Percentiles rank a stretch among this genome's conserved stretches.
phyloP scores from a whole-genome alignment of 805 yeast species.

The Candida golubevii region DNA sequence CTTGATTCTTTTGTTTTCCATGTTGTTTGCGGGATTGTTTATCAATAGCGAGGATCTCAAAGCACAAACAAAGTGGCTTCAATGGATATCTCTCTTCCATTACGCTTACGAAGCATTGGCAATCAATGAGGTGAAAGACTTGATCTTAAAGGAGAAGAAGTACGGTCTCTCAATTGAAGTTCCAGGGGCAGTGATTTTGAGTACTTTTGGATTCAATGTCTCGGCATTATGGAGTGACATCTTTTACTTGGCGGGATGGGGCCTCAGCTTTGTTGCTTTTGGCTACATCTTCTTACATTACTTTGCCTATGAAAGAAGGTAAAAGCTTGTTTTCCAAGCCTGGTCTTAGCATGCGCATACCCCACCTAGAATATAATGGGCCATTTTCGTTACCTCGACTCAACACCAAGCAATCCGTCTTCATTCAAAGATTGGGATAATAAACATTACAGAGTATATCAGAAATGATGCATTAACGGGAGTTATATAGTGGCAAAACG shows the following conservation, averaged over 20 bases:
- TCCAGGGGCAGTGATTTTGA: slow-evolving; percentile 95
- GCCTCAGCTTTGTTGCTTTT: slow-evolving; percentile 50
- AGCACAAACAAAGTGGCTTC: slow-evolving; percentile 62
- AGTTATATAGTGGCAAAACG: too few species aligned
- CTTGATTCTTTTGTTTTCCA: slow-evolving; percentile 73
- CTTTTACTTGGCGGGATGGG: slow-evolving; percentile 53
- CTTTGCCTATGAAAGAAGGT: slow-evolving; percentile 73
- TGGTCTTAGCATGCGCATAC: too few species aligned
- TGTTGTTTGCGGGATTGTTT: slow-evolving; percentile 90
- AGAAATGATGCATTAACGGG: too few species aligned
- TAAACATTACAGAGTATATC: too few species aligned
- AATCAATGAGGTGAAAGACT: slow-evolving; percentile 86
- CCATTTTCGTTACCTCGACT: too few species aligned
- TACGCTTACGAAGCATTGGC: slow-evolving; percentile 92
- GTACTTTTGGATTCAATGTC: slow-evolving; percentile 91
- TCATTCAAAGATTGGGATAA: too few species aligned
- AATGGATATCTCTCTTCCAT: slow-evolving; percentile 86
- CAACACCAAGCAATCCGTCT: too few species aligned
- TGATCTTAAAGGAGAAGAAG: slow-evolving; percentile 80
- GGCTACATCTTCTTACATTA: slow-evolving; percentile 76
- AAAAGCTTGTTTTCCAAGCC: not conserved
- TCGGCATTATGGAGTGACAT: slow-evolving; percentile 70
- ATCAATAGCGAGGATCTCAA: slow-evolving; percentile 68
- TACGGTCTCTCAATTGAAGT: slow-evolving; percentile 92
- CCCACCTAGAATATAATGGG: too few species aligned